Evolutionary conservation across 2,329 filamentous ascomycete species (phyloP).

Genomic region (Pseudogymnoascus sp.): DNA sequence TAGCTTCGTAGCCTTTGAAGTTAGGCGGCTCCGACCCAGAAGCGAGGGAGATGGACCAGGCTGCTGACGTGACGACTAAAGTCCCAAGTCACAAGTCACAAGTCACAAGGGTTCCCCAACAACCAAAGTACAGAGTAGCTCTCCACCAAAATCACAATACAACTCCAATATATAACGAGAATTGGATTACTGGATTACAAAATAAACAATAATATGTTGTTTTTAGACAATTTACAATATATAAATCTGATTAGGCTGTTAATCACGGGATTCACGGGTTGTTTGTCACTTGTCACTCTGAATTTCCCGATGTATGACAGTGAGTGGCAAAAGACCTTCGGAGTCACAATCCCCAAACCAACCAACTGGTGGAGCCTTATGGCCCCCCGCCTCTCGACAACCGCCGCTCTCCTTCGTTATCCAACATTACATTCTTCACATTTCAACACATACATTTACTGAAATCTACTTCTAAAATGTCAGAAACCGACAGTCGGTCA

Average conservation of each 20-base stretch:
- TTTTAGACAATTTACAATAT: background rate
- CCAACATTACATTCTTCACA: conserved; percentile 3
- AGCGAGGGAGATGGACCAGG: conserved; percentile 2
- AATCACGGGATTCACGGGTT: background rate
- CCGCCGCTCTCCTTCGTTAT: background rate
- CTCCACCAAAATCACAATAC: background rate
- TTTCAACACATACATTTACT: conserved; percentile 3
- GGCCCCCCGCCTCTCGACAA: background rate
- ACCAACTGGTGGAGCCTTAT: background rate
- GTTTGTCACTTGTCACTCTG: background rate
- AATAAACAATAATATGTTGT: background rate
- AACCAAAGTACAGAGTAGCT: background rate
- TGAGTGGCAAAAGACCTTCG: background rate
- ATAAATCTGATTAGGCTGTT: background rate
- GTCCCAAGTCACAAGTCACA: background rate
- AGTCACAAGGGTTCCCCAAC: conserved; percentile 3
- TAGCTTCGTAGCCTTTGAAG: conserved; percentile 8
- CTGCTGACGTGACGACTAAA: conserved; percentile 3
- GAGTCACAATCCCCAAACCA: background rate
- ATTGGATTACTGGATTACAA: background rate
- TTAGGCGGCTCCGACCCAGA: conserved; percentile 4
- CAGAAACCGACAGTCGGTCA: background rate
- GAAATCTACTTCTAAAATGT: background rate
- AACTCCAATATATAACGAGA: background rate
- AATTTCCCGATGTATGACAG: conserved; percentile 1